Percentiles rank a stretch among this genome's conserved stretches.
These are phyloP conservation scores for Nakaseomyces sp. DNA, from an alignment of 1,139 yeast species.

Conservation along the genomic window DNA sequence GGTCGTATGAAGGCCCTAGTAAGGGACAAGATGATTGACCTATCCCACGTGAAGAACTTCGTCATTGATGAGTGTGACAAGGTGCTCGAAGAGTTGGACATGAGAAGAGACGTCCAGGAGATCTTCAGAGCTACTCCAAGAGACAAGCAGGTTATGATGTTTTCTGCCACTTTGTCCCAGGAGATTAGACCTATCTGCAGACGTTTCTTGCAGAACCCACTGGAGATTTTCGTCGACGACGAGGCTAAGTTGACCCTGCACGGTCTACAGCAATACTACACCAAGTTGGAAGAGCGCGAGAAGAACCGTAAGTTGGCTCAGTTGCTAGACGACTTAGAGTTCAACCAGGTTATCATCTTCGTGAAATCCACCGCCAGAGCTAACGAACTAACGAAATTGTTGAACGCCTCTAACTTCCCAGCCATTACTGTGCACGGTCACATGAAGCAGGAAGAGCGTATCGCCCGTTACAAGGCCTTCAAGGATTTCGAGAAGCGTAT, in stretches of 20 bases:
- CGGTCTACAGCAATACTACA: constrained; percentile 94
- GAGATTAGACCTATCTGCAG: constrained; percentile 96
- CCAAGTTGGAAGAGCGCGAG: constrained; percentile 81
- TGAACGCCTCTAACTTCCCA: constrained; percentile 93
- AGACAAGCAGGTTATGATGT: constrained; percentile 99
- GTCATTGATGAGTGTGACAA: constrained; percentile 98
- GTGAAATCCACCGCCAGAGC: constrained; percentile 92
- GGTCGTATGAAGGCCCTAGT: constrained; percentile 95
- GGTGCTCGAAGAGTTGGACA: constrained; percentile 82
- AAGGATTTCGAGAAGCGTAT: constrained; percentile 98
- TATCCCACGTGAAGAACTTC: constrained; percentile 85
- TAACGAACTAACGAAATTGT: constrained; percentile 77
- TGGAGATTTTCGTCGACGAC: constrained; percentile 95
- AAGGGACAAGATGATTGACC: constrained; percentile 80
- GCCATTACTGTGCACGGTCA: constrained; percentile 96
- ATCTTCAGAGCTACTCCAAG: constrained; percentile 96
- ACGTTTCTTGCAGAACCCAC: constrained; percentile 95
- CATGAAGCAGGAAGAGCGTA: constrained; percentile 96
- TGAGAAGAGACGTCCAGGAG: constrained; percentile 98
- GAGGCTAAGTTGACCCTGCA: constrained; percentile 96
- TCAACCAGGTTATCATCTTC: constrained; percentile 95
- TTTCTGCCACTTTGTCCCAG: constrained; percentile 89
- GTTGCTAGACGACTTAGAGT: constrained; percentile 86
- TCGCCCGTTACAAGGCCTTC: constrained; percentile 90
- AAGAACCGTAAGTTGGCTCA: constrained; percentile 92